A percentile compares a stretch with the other conserved stretches of the same genome.
Conservation (phyloP, 352 stramenopile species). For the Globisporangium carolinianum region DNA sequence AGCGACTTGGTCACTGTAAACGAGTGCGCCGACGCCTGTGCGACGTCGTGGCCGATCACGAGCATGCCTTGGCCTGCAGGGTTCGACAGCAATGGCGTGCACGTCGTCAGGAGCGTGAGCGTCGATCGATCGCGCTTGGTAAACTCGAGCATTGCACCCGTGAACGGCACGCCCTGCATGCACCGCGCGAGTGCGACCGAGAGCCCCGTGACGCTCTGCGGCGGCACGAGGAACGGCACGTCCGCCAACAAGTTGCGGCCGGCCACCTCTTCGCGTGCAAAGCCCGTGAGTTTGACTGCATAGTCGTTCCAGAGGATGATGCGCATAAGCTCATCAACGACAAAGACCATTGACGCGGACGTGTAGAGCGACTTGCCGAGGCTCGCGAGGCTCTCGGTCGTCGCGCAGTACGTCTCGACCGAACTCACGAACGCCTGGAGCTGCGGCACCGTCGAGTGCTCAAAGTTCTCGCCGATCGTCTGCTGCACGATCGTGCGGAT, state of each 20-base stretch:
- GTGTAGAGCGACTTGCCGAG: constrained; percentile 82
- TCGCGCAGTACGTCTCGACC: constrained; percentile 70
- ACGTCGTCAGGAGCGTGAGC: constrained; percentile 58
- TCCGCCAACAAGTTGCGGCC: constrained; percentile 67
- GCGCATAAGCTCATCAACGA: constrained; percentile 78
- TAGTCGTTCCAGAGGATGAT: constrained; percentile 85
- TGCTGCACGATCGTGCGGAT: constrained; percentile 74
- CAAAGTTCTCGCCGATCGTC: constrained; percentile 68
- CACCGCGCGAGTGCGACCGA: constrained; percentile 56
- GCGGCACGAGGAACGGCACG: constrained; percentile 59
- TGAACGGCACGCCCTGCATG: constrained; percentile 39
- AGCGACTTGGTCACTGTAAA: constrained; percentile 37
- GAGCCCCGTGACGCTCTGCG: constrained; percentile 40
- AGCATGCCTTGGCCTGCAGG: constrained; percentile 75
- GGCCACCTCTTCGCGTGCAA: constrained; percentile 74
- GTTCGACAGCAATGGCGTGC: constrained; percentile 68
- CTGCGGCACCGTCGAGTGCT: constrained; percentile 56
- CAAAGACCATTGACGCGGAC: constrained; percentile 67
- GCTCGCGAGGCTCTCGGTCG: constrained; percentile 69
- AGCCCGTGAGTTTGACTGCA: constrained; percentile 66
- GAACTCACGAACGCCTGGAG: constrained; percentile 70
- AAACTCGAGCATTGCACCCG: constrained; percentile 54
- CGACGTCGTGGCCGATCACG: constrained; percentile 68
- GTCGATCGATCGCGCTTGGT: constrained; percentile 49
- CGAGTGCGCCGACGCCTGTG: constrained; percentile 32